Percentiles rank a stretch among this genome's conserved stretches.
Conservation (phyloP, 2,329 filamentous ascomycete genomes). For the Calonectria montana region DNA sequence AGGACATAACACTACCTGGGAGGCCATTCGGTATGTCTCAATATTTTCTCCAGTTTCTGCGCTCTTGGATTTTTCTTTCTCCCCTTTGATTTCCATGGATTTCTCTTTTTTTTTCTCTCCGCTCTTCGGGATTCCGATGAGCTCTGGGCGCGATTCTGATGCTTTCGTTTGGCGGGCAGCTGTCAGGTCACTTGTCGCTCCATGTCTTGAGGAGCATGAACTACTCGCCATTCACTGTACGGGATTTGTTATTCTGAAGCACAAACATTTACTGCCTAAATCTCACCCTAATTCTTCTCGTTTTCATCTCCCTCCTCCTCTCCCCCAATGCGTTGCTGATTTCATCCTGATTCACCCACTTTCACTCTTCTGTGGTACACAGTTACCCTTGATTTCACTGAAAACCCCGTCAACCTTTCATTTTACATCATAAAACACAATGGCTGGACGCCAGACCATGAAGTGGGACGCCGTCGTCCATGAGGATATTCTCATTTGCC, state of each 20-base stretch:
- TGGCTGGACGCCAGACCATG: constrained; percentile 47
- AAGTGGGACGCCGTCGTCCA: constrained; percentile 57
- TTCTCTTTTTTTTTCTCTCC: background rate
- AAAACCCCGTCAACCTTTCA: background rate
- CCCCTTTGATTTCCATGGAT: background rate
- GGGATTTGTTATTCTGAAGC: background rate
- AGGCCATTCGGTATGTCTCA: constrained; percentile 56
- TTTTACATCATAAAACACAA: constrained; percentile 18
- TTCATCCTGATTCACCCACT: background rate
- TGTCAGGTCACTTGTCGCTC: background rate
- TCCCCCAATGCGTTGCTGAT: constrained; percentile 12
- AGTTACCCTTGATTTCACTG: background rate
- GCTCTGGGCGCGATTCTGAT: background rate
- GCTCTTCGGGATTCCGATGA: background rate
- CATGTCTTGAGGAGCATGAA: background rate
- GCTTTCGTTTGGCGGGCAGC: background rate
- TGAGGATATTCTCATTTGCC: constrained; percentile 55
- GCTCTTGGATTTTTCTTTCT: constrained; percentile 14
- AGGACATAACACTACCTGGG: constrained; percentile 54
- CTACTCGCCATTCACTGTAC: background rate
- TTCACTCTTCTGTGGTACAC: background rate
- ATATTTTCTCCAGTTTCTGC: background rate
- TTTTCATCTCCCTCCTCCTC: constrained; percentile 1
- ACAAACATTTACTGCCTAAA: constrained; percentile 2
- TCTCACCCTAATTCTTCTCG: constrained; percentile 6